Evolutionary conservation across 805 yeast species (phyloP), one percentile per base, ranked within the genome.

Genomic region (Ogataea methylovora): DNA sequence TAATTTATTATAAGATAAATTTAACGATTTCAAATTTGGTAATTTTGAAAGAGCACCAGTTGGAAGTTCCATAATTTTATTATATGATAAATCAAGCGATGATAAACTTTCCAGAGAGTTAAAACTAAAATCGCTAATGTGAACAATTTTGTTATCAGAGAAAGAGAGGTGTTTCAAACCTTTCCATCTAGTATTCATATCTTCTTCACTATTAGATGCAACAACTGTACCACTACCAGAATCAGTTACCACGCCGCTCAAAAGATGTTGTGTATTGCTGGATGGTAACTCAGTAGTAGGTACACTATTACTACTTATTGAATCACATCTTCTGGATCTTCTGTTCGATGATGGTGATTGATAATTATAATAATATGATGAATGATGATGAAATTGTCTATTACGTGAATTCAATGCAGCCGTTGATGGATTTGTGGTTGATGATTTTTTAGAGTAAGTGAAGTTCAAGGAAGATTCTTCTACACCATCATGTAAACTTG

Each of bases 71-170:
- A 63, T 65, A 21, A 78, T 55, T 26, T 63, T 51, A 44, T 78
- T 78, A 38, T 66, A 62, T 2, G 84, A 76, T 22, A 78, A 52
- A 45, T 79, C 81, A 33, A 78, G 60, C 2, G 69, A 58, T 1
- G 63, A 47, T 10, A 68, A 44, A 29, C 57, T 54, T 14, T 43
- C 49, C 15, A 56, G 44, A 27, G 41, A 49, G 30, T 48, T 58
- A 38, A 61, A 61, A 26, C 54, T 49, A 36, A 44, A 43, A 22
- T 44, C 47, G 33, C 48, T 46, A 8, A 67, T 50, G 14, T 40
- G 42, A 2, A 52, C 39, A n/a, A 67, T 58, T 27, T 54, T 56
- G 34, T 61, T 61, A 29, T 67, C 70, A 5, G 65, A 44, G 9
- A 67, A 48, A 2, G 70, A 63, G 7, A 67, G 42, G 41, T 67